Percentiles rank a stretch among this genome's conserved stretches.
These are phyloP conservation scores for Globisporangium sylvaticum DNA, from an alignment of 352 stramenopile genomes.

Conservation along the genomic window DNA sequence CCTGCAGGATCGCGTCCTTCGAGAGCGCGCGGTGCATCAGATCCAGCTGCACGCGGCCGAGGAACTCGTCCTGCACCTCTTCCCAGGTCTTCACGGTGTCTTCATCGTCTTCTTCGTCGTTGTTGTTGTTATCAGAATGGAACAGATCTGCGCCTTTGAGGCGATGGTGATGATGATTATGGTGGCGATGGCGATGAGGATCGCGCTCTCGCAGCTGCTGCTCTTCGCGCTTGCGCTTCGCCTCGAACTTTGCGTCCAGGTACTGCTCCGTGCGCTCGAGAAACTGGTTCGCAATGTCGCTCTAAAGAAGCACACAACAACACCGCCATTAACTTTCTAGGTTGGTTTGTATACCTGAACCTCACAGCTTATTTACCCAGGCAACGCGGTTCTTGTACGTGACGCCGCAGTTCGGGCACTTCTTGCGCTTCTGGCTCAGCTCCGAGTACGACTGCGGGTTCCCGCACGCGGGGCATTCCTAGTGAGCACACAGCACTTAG, in stretches of 20 bases:
- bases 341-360: too few species aligned
- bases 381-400: constrained; percentile 61
- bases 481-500: too few species aligned
- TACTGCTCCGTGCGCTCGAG: constrained; percentile 18
- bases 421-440: constrained; percentile 76
- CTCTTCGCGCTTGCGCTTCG: constrained; percentile 15
- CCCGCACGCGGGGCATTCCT: too few species aligned
- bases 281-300: too few species aligned
- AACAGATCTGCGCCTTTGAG: too few species aligned
- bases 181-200: background rate
- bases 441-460: constrained; percentile 57
- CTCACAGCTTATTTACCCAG: too few species aligned
- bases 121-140: background rate
- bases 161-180: too few species aligned
- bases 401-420: constrained; percentile 72
- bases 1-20: constrained; percentile 41
- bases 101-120: background rate
- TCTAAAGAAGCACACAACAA: too few species aligned
- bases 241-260: constrained; percentile 15
- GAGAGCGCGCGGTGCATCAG: constrained; percentile 44
- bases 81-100: constrained; percentile 28
- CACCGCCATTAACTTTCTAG: too few species aligned
- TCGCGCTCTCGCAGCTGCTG: constrained; percentile 3
- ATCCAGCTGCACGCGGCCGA: constrained; percentile 63
- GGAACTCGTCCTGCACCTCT: constrained; percentile 57